These are phyloP conservation scores for Alternaria sp. DNA, from an alignment of 2,329 filamentous ascomycete species.

Conservation along the genomic window DNA sequence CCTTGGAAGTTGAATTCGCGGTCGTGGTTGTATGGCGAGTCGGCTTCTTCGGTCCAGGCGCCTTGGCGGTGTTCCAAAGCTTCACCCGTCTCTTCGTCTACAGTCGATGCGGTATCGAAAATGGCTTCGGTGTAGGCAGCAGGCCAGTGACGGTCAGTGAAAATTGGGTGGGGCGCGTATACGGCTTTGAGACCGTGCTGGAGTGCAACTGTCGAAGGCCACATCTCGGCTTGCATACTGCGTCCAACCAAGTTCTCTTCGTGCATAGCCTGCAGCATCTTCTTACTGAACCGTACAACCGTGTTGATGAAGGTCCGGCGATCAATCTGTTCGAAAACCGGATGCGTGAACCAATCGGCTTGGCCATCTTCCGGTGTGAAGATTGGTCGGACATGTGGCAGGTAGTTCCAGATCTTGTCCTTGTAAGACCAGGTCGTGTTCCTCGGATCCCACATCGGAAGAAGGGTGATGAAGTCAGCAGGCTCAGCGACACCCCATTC, in stretches of 20 bases:
- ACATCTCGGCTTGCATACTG: slow-evolving; percentile 96
- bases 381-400: slow-evolving; percentile 71
- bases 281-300: slow-evolving; percentile 80
- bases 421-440: slow-evolving; percentile 77
- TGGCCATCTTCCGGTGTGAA: slow-evolving; percentile 83
- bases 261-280: slow-evolving; percentile 87
- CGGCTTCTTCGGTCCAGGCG: slow-evolving; percentile 55
- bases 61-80: slow-evolving; percentile 69
- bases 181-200: slow-evolving; percentile 95
- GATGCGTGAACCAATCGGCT: slow-evolving; percentile 63
- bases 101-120: slow-evolving; percentile 68
- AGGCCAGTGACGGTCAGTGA: slow-evolving; percentile 87
- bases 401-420: slow-evolving; percentile 61
- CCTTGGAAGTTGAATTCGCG: slow-evolving; percentile 89
- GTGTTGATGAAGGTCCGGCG: slow-evolving; percentile 90
- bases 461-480: slow-evolving; percentile 89
- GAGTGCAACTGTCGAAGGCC: slow-evolving; percentile 84
- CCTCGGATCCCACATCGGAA: slow-evolving; percentile 89
- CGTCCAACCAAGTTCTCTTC: slow-evolving; percentile 86
- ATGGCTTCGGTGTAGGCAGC: slow-evolving; percentile 76
- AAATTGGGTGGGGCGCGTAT: slow-evolving; percentile 87
- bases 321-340: slow-evolving; percentile 60
- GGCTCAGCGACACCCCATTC: slow-evolving; percentile 89
- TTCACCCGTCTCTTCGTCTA: slow-evolving; percentile 35
- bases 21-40: slow-evolving; percentile 63